Evolutionary conservation across 345 rosid species (phyloP).

Genomic region (Excoecaria agallocha): DNA sequence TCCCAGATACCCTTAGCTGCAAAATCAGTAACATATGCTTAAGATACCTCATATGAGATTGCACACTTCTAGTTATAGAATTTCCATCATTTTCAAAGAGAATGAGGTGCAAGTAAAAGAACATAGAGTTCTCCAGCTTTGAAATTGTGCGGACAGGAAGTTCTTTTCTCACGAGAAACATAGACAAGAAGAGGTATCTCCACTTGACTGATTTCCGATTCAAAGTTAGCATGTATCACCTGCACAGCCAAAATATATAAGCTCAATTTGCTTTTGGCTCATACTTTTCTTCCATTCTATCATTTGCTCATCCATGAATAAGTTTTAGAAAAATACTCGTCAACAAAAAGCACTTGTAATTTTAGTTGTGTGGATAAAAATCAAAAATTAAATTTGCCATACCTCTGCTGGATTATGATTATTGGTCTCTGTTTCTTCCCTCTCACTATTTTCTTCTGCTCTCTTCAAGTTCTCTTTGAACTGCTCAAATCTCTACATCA

Average conservation of each 20-base stretch:
- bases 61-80: no score
- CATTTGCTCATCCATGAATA: no score
- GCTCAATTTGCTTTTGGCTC: no score
- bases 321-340: no score
- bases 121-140: constrained; percentile 58
- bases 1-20: constrained; percentile 53
- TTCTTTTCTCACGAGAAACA: constrained; percentile 47
- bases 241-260: constrained; percentile 4
- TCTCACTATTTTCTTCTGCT: constrained; percentile 10
- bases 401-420: constrained; percentile 37
- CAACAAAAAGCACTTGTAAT: no score
- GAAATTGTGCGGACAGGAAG: constrained; percentile 41
- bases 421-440: neutral
- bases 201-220: neutral
- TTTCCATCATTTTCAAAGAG: neutral
- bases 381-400: neutral
- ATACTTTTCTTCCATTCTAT: no score
- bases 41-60: neutral
- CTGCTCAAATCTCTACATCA: constrained; percentile 25
- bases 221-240: constrained; percentile 18
- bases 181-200: constrained; percentile 42
- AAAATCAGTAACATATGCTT: neutral
- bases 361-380: neutral
- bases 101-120: constrained; percentile 30
- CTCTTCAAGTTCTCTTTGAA: constrained; percentile 24